Base-by-base conservation (phyloP, 805 yeast species). In the Priceomyces carsonii region DNA sequence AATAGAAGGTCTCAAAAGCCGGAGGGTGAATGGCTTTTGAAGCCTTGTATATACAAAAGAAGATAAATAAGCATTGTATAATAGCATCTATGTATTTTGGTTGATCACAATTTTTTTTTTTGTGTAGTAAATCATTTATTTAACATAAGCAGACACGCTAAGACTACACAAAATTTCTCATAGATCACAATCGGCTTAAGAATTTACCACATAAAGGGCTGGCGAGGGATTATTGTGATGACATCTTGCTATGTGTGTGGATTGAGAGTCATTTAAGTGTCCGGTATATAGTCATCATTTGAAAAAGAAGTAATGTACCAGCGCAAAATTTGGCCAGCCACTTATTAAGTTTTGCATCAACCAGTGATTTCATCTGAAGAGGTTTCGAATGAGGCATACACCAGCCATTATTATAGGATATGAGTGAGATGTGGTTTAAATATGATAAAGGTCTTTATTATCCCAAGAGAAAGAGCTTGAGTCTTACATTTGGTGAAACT, bases 21-120 rank as follows among this genome's bases (percentile, higher is more conserved):
- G 0, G 95, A 87, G 52, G 95, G 95, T 7, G 75, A 82, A 50
- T 87, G 95, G 95, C 65, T 91, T 40, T 70, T 93, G 46, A 93
- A 91, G 59, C 99, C 99, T 3, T 93, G 99, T 65, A 86, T 93
- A 41, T 93, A 93, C 62, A 93, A 93, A 59, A 77, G 95, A 64
- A 75, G 96, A 25, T 39, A 32, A 23, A 14, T n/a, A n/a, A n/a
- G n/a, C n/a, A n/a, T n/a, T n/a, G n/a, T n/a, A n/a, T n/a, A n/a
- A n/a, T n/a, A n/a, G n/a, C n/a, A n/a, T n/a, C n/a, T n/a, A n/a
- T n/a, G n/a, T n/a, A n/a, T n/a, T n/a, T n/a, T n/a, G n/a, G n/a
- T n/a, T n/a, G n/a, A n/a, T n/a, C n/a, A n/a, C n/a, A n/a, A n/a
- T n/a, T n/a, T n/a, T n/a, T 12, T 4, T 6, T 6, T 23, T 23